Conservation (phyloP, 2,329 filamentous ascomycete species). For the Coleophoma crateriformis region DNA sequence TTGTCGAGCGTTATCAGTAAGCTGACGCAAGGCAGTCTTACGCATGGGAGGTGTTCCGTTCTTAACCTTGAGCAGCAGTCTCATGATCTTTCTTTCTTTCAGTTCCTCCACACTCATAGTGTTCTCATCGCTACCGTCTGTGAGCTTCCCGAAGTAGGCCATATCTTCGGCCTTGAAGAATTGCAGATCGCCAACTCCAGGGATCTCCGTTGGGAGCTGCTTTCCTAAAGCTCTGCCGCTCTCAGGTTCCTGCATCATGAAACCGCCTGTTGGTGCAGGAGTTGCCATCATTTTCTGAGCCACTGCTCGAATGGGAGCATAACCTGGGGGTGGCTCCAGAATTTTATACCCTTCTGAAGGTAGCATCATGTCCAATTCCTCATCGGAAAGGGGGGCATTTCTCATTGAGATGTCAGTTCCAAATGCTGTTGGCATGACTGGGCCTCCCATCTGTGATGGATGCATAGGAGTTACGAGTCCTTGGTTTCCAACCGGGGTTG, state of each 20-base stretch:
- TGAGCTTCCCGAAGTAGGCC: conserved; percentile 96
- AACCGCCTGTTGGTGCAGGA: conserved; percentile 72
- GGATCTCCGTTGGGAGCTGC: conserved; percentile 90
- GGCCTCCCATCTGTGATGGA: conserved; percentile 52
- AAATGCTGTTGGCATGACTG: conserved; percentile 56
- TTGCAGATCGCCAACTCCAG: conserved; percentile 89
- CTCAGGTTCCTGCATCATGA: conserved; percentile 96
- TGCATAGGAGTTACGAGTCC: conserved; percentile 78
- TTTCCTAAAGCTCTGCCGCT: conserved; percentile 78
- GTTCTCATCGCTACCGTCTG: conserved; percentile 90
- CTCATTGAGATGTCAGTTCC: conserved; percentile 76
- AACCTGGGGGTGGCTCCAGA: conserved; percentile 84
- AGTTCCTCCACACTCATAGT: conserved; percentile 88
- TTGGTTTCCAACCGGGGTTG: conserved; percentile 67
- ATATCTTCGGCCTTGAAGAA: conserved; percentile 99
- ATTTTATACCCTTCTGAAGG: conserved; percentile 91
- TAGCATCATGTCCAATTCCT: conserved; percentile 88
- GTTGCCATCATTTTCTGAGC: conserved; percentile 71
- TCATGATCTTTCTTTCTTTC: conserved; percentile 98
- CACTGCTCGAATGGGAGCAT: conserved; percentile 75
- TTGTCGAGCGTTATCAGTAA: conserved; percentile 94
- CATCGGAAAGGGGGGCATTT: conserved; percentile 81
- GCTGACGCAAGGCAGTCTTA: conserved; percentile 93
- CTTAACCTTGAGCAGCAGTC: conserved; percentile 94
- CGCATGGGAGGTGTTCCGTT: conserved; percentile 98